Evolutionary conservation across 2,329 filamentous ascomycete genomes (phyloP), one percentile per base, ranked within the genome.

Genomic region (Fusarium bulbicola): DNA sequence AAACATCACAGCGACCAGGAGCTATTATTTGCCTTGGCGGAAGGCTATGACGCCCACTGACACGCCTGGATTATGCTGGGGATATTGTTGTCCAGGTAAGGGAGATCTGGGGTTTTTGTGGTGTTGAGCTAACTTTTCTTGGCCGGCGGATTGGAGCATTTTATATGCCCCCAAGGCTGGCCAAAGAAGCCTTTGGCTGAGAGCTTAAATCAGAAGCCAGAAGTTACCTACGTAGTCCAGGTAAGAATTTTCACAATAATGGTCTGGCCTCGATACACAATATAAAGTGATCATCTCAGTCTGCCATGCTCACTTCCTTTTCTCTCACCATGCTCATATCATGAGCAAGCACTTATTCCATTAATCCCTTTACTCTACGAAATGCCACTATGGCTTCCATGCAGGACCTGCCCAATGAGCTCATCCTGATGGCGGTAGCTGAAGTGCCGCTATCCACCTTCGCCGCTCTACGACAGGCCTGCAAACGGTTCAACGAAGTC

Each of bases 1-100:
- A 7, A 18, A 34, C 6, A 24, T 2, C 8, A 24, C 9, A 18
- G 30, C 13, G 9, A 20, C 8, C 4, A 32, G 11, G 24, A 6
- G n/a, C 12, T 32, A 50, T 7, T 10, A 5, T n/a, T n/a, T n/a
- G 15, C 5, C 6, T 5, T n/a, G n/a, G 16, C 3, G 6, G 16
- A 36, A 5, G 16, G 2, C 8, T 18, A 20, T 1, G 11, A 20
- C 13, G 30, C n/a, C 30, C 5, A 3, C 7, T n/a, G 3, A 15
- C 9, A 36, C 6, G 18, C 9, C 18, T 26, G 7, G 8, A 52
- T 36, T 18, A 50, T 4, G 13, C 9, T 32, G 30, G 21, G 15
- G 6, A 13, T 18, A 7, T 32, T 11, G 5, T 10, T 5, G 32
- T 34, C 14, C 14, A 34, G 14, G 32, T 15, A 34, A 1, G 3